Percentiles rank a stretch among this genome's conserved stretches.
Evolutionary conservation across 2,329 filamentous ascomycete genomes (phyloP).

Genomic region (Fusarium verticillioides): DNA sequence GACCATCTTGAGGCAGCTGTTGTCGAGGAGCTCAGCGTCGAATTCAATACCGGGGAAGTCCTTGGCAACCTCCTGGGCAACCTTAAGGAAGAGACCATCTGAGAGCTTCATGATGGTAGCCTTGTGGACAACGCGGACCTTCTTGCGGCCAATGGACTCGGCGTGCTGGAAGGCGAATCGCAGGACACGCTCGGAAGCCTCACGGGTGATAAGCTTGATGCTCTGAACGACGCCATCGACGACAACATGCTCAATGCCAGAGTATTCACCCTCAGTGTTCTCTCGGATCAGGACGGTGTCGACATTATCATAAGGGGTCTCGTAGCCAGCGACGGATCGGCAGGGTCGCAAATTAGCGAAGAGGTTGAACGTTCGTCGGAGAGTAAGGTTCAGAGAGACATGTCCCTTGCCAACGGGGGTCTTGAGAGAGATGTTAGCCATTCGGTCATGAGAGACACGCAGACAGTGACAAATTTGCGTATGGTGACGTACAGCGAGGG

Average conservation of each 20-base stretch:
- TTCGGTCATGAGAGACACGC: neutral
- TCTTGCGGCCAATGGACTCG: conserved; percentile 89
- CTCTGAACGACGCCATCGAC: conserved; percentile 98
- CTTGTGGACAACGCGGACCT: conserved; percentile 99
- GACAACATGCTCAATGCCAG: conserved; percentile 97
- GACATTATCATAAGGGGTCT: conserved; percentile 97
- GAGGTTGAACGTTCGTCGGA: conserved; percentile 99
- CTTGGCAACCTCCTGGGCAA: conserved; percentile 86
- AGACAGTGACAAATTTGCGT: conserved; percentile 14
- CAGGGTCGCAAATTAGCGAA: conserved; percentile 99
- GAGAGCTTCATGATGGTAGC: conserved; percentile 99
- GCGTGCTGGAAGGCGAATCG: conserved; percentile 99
- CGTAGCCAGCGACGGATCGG: conserved; percentile 95
- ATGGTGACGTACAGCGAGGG: conserved; percentile 79
- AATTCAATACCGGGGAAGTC: conserved; percentile 97
- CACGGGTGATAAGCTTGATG: conserved; percentile 99
- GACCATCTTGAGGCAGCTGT: conserved; percentile 99
- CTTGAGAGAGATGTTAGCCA: conserved; percentile 53
- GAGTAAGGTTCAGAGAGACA: conserved; percentile 97
- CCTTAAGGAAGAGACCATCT: conserved; percentile 96
- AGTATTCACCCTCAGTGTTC: conserved; percentile 99
- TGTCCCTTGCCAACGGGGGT: conserved; percentile 98
- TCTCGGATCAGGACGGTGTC: conserved; percentile 98
- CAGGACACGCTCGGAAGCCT: conserved; percentile 94
- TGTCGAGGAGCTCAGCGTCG: conserved; percentile 97